phyloP scores from a whole-genome alignment of 2,329 filamentous ascomycete genomes.

The Fusarium beomiforme region DNA sequence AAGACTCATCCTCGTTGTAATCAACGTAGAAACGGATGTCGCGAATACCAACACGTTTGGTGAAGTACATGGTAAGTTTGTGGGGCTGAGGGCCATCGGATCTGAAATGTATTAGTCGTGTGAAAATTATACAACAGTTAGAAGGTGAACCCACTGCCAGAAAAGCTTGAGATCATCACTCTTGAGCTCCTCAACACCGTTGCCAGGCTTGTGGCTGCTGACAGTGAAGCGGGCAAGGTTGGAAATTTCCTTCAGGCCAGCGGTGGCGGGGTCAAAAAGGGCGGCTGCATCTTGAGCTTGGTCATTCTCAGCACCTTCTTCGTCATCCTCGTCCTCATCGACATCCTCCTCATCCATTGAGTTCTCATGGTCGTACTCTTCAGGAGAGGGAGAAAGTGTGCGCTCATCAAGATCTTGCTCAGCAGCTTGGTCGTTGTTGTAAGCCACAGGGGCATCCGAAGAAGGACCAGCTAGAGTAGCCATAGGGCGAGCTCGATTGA shows the following conservation, averaged over 20 bases:
- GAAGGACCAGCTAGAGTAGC: constrained; percentile 12
- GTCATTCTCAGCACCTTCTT: constrained; percentile 40
- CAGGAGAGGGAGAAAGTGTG: constrained; percentile 40
- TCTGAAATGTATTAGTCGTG: constrained; percentile 49
- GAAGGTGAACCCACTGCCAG: constrained; percentile 73
- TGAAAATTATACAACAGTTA: neutral
- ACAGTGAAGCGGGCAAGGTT: constrained; percentile 86
- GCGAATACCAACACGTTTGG: constrained; percentile 82
- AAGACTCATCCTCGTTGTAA: constrained; percentile 92
- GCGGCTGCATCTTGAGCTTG: constrained; percentile 38
- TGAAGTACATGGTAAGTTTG: constrained; percentile 84
- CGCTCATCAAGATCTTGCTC: constrained; percentile 34
- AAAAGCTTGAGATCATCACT: constrained; percentile 77
- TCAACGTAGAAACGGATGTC: constrained; percentile 87
- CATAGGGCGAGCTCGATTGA: constrained; percentile 41
- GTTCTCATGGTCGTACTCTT: constrained; percentile 47
- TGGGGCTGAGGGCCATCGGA: constrained; percentile 88
- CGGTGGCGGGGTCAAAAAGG: constrained; percentile 64
- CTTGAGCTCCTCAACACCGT: constrained; percentile 79
- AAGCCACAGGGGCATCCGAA: constrained; percentile 46
- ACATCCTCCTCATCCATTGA: constrained; percentile 48
- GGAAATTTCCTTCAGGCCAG: constrained; percentile 81
- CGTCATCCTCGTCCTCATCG: constrained; percentile 37
- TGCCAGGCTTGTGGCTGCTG: constrained; percentile 82
- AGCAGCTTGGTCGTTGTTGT: constrained; percentile 40